Conservation (phyloP, 345 rosid genomes). For the Corchorus capsularis region DNA sequence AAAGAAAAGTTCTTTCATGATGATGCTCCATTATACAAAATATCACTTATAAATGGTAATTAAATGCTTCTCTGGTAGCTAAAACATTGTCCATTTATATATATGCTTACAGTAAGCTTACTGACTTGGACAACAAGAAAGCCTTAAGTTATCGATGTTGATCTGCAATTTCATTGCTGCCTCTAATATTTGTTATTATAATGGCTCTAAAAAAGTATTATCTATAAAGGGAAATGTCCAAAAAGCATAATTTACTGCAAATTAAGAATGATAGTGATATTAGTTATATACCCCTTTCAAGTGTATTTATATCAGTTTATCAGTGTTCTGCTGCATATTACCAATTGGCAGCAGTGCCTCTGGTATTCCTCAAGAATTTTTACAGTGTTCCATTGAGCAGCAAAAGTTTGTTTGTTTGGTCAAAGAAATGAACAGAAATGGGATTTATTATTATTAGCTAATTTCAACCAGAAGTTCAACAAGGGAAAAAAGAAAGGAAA, state of each 20-base stretch:
- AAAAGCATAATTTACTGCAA: constrained; percentile 4
- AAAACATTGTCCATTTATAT: too few species aligned
- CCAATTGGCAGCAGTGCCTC: neutral
- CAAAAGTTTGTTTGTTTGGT: neutral
- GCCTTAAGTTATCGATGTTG: neutral
- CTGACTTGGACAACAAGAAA: neutral
- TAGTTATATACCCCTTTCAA: too few species aligned
- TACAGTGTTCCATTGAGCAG: neutral
- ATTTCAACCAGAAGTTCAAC: neutral
- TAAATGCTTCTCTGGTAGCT: neutral
- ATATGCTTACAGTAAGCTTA: neutral
- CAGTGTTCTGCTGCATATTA: constrained; percentile 3
- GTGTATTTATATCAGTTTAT: neutral
- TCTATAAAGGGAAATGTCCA: neutral
- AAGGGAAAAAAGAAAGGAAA: neutral
- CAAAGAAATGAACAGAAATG: constrained; percentile 6
- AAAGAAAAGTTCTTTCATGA: neutral
- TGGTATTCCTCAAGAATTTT: neutral
- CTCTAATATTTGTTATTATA: neutral
- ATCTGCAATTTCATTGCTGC: constrained; percentile 15
- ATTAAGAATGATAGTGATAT: neutral
- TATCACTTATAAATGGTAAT: neutral
- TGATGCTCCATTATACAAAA: constrained; percentile 11
- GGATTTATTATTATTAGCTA: neutral
- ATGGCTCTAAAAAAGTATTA: neutral